Evolutionary conservation across 768 basidiomycete species (phyloP), one percentile per base, ranked within the genome.

Genomic region (Leccinum rimulosum): DNA sequence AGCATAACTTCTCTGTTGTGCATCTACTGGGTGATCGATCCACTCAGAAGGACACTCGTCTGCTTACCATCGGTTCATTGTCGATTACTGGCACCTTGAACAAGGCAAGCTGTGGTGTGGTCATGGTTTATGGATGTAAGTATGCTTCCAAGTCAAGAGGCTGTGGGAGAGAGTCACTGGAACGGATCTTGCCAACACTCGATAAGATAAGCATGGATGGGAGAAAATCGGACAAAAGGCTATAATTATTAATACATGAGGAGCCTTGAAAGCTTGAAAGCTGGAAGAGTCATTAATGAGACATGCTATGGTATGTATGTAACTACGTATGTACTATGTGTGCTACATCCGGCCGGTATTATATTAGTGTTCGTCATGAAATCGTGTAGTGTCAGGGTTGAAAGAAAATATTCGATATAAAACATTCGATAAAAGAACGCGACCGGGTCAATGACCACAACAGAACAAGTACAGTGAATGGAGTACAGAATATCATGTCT

Each of bases 41-140:
- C 35, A 30, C 8, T 33, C 55, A 28, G 27, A 53, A 50, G 17
- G 15, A 38, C 14, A 9, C 8, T 25, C 27, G 6, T 38, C 52
- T 49, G 70, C 80, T 66, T 66, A 93, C 93, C 90, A 98, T 89
- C 45, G 93, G 91, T 76, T 98, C 97, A 86, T 99, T 99, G 57
- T 89, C 82, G 69, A 95, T 80, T 25, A 75, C 79, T 22, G 96
- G 96, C 58, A 93, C 83, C 71, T 87, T 89, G 86, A 95, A 97
- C 4, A 84, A 66, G 19, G 91, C 94, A 50, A 96, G 86, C 68
- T 91, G 89, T 50, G 91, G 85, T 56, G 81, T 82, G 45, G 84
- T 69, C 87, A 88, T 89, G 69, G 17, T 56, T 68, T 70, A 68
- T 64, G 38, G 48, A 43, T 50, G 60, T 50, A 11, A n/a, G 31